Percentiles rank a stretch among this genome's conserved stretches.
Conservation (phyloP, 2,329 filamentous ascomycete genomes). For the Fusarium foetens region DNA sequence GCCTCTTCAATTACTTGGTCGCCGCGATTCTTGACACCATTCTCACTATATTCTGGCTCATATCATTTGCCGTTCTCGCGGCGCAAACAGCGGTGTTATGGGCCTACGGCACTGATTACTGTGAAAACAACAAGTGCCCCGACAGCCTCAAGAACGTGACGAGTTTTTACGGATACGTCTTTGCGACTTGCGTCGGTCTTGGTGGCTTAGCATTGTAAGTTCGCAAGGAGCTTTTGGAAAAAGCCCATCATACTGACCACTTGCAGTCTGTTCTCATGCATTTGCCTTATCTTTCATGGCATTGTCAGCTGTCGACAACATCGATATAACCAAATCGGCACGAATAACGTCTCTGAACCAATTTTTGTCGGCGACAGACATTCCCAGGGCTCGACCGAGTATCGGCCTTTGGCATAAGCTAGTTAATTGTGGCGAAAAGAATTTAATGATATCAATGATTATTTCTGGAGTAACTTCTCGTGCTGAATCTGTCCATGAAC, state of each 20-base stretch:
- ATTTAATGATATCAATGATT: neutral
- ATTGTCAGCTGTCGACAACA: conserved; percentile 58
- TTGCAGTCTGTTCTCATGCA: conserved; percentile 54
- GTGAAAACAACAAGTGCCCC: conserved; percentile 40
- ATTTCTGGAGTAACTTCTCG: too few relatives aligned
- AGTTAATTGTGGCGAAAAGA: accelerated
- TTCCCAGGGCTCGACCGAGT: conserved; percentile 2
- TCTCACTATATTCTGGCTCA: conserved; percentile 64
- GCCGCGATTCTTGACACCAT: conserved; percentile 62
- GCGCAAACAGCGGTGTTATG: conserved; percentile 46
- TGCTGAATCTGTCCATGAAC: neutral
- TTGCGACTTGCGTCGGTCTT: conserved; percentile 52
- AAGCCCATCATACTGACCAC: neutral
- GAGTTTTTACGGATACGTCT: conserved; percentile 43
- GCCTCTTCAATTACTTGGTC: conserved; percentile 64
- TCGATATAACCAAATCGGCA: conserved; percentile 35
- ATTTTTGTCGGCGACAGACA: neutral
- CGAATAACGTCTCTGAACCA: neutral
- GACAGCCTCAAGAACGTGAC: neutral
- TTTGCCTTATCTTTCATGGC: conserved; percentile 54
- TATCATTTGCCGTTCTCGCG: conserved; percentile 55
- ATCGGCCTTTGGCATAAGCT: neutral
- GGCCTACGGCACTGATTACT: conserved; percentile 33
- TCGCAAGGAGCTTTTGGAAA: accelerated
- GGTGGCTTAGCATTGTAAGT: conserved; percentile 58